Conservation (phyloP, 2,329 filamentous ascomycete genomes). For the Fusarium vanettenii region DNA sequence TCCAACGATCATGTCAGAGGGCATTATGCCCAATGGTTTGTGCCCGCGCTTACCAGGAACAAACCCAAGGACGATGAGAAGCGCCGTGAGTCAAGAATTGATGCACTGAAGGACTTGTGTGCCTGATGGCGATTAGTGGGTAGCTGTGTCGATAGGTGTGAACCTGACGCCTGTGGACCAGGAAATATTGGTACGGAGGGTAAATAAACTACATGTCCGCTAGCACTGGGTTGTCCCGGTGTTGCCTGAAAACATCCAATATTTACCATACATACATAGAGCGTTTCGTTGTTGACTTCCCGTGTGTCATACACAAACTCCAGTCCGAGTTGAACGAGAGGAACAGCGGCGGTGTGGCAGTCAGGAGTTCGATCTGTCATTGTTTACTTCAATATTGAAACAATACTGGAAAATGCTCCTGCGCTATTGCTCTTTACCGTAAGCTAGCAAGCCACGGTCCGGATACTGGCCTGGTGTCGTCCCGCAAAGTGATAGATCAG, state of each 20-base stretch:
- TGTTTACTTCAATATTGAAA: background rate
- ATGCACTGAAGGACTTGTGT: background rate
- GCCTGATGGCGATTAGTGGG: background rate
- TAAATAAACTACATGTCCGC: background rate
- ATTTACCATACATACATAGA: background rate
- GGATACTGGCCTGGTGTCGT: background rate
- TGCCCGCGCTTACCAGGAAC: background rate
- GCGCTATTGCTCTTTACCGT: background rate
- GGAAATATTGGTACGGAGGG: background rate
- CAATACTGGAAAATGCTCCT: background rate
- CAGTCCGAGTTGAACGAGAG: background rate
- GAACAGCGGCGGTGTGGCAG: background rate
- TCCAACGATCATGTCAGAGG: background rate
- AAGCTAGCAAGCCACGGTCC: background rate
- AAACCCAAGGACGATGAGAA: background rate
- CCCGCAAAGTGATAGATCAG: background rate
- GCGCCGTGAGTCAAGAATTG: background rate
- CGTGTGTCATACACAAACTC: background rate
- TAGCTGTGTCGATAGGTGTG: background rate
- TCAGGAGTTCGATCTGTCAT: background rate
- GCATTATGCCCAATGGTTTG: background rate
- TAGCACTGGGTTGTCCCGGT: background rate
- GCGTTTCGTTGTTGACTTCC: too few relatives aligned
- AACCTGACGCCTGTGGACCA: background rate
- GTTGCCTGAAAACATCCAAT: background rate